Conservation (phyloP, 768 basidiomycete genomes). For the Tricholoma saponaceum region DNA sequence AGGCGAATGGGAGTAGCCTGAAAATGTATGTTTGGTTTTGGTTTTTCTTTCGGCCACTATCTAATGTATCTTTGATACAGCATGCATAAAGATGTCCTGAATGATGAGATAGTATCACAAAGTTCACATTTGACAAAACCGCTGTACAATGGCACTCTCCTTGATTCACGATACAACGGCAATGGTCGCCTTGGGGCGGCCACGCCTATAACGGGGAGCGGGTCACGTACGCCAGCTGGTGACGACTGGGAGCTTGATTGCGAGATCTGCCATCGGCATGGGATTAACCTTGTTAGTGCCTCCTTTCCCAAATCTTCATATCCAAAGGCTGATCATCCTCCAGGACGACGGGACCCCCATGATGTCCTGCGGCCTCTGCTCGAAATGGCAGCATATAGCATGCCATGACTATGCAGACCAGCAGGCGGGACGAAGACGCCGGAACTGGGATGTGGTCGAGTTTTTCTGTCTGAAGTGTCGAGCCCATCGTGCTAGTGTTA, state of each 20-base stretch:
- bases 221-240: constrained; percentile 47
- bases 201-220: constrained; percentile 16
- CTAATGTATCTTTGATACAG: background rate
- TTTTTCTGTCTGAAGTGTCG: constrained; percentile 71
- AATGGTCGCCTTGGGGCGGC: background rate
- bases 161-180: constrained; percentile 1
- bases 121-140: constrained; percentile 3
- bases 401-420: constrained; percentile 79
- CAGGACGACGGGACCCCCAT: constrained; percentile 80
- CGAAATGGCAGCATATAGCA: constrained; percentile 84
- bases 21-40: constrained; percentile 8
- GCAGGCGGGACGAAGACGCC: constrained; percentile 55
- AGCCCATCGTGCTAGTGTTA: constrained; percentile 8
- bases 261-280: constrained; percentile 74
- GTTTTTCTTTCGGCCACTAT: background rate
- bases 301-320: background rate
- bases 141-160: constrained; percentile 5
- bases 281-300: constrained; percentile 64
- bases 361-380: constrained; percentile 79
- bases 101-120: background rate
- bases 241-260: constrained; percentile 88
- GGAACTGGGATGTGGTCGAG: constrained; percentile 85
- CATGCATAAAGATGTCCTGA: constrained; percentile 6
- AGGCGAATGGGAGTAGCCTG: constrained; percentile 8
- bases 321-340: constrained; percentile 7